Evolutionary conservation across 179 eudicot species (phyloP).

Genomic region (Pouteria campechiana): DNA sequence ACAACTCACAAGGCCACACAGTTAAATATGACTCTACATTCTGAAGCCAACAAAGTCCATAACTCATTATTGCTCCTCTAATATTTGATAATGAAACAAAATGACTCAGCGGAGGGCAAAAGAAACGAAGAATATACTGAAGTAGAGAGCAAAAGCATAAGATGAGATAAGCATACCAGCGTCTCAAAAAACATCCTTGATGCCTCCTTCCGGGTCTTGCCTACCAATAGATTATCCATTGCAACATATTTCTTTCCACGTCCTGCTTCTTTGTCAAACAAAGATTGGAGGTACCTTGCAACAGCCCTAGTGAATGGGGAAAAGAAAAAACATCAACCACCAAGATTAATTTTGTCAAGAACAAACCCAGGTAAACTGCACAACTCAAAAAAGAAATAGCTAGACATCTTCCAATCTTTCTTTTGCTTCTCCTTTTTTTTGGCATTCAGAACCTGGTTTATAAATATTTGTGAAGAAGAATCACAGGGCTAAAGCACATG

Average conservation of each 20-base stretch:
- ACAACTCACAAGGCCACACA: too few species aligned
- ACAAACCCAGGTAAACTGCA: too few species aligned
- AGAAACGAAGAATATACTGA: background rate
- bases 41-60: too few species aligned
- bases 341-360: too few species aligned
- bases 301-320: constrained; percentile 50
- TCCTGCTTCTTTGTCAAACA: constrained; percentile 68
- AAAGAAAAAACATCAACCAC: background rate
- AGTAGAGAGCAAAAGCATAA: background rate
- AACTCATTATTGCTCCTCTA: too few species aligned
- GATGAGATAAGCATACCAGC: constrained; percentile 40
- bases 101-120: background rate
- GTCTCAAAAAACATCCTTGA: constrained; percentile 98
- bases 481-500: too few species aligned
- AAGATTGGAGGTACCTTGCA: constrained; percentile 79
- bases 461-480: too few species aligned
- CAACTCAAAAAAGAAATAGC: too few species aligned
- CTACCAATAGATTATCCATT: constrained; percentile 58
- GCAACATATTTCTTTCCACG: constrained; percentile 44
- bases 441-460: too few species aligned
- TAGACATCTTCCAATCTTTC: too few species aligned
- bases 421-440: too few species aligned
- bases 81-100: background rate
- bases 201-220: constrained; percentile 94
- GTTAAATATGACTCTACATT: background rate